Evolutionary conservation across 305 asterid genomes (phyloP), one percentile per base, ranked within the genome.

Genomic region (Rubia tinctorum): DNA sequence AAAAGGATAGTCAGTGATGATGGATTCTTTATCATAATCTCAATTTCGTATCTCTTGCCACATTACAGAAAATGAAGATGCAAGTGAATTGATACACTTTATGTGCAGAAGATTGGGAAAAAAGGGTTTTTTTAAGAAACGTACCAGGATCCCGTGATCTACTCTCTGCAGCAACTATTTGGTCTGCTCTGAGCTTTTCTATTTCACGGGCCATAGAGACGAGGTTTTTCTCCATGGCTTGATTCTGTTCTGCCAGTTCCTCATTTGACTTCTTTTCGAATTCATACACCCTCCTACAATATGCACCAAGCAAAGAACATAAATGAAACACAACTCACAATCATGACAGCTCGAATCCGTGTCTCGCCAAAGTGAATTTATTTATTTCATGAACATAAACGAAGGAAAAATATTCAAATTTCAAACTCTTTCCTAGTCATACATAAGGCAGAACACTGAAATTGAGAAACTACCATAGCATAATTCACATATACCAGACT

Each of bases 191-290:
- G 71, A 94, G 82, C 79, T 84, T 86, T 81, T 94, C 99, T 42
- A 90, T 80, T 82, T 94, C 97, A 71, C 97, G 95, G 80, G 99
- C 95, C 97, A 90, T 87, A 34, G 91, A 83, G 72, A 91, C 76
- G 34, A 93, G 90, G 85, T 88, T 88, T 61, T 84, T 87, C 88
- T 91, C 93, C 93, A 93, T 77, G 8, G 86, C 73, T 66, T 82
- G 85, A 77, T 88, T 93, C 79, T 90, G 96, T 71, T 87, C 97
- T 68, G 80, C 80, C 75, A 89, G 73, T 74, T 87, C 96, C 71
- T 84, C 89, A 62, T 88, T 91, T 66, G 87, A 86, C 81, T 91
- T 88, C 85, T 89, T 91, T 89, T 91, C 96, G 77, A 82, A 86
- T 68, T 91, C 96, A 37, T 59, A 85, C 7, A 75, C 81, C 60